Evolutionary conservation across 2,329 filamentous ascomycete species (phyloP).

Genomic region (Alternaria solani): DNA sequence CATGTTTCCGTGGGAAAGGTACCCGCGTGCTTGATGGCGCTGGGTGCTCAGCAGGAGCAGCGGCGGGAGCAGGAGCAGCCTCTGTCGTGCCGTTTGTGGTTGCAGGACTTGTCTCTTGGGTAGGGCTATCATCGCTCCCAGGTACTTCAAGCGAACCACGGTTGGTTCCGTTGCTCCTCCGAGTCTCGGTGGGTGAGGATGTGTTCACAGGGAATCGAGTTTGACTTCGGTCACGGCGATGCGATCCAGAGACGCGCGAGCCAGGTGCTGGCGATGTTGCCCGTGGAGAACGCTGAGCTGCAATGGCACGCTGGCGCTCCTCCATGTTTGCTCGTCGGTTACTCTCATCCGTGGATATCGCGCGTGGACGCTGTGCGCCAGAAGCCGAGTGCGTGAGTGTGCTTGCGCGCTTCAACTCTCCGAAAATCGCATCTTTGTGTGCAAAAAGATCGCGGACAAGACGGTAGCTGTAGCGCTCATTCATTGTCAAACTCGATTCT

Average conservation of each 20-base stretch:
- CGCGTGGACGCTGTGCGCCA: conserved; percentile 73
- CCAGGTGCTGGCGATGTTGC: conserved; percentile 76
- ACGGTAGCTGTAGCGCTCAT: conserved; percentile 91
- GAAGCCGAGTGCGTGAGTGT: conserved; percentile 68
- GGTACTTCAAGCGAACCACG: conserved; percentile 83
- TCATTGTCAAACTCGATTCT: conserved; percentile 91
- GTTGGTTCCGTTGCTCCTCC: conserved; percentile 63
- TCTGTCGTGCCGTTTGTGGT: conserved; percentile 52
- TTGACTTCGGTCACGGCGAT: conserved; percentile 77
- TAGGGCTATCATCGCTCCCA: conserved; percentile 61
- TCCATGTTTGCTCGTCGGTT: conserved; percentile 94
- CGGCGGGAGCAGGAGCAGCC: conserved; percentile 18
- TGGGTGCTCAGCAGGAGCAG: conserved; percentile 37
- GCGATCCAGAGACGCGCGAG: conserved; percentile 52
- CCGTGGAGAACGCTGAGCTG: conserved; percentile 68
- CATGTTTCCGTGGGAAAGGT: conserved; percentile 46
- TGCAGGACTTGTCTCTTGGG: conserved; percentile 36
- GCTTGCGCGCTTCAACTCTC: conserved; percentile 90
- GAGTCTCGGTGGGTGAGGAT: conserved; percentile 61
- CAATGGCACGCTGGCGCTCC: conserved; percentile 84
- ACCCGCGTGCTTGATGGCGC: conserved; percentile 47
- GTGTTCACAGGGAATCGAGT: conserved; percentile 81
- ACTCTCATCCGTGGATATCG: conserved; percentile 94
- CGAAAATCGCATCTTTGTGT: conserved; percentile 95
- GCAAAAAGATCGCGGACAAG: conserved; percentile 90